Evolutionary conservation across 371 early-diverging fungal species (phyloP), one percentile per base, ranked within the genome.

Genomic region (Phascolomyces articulosus): DNA sequence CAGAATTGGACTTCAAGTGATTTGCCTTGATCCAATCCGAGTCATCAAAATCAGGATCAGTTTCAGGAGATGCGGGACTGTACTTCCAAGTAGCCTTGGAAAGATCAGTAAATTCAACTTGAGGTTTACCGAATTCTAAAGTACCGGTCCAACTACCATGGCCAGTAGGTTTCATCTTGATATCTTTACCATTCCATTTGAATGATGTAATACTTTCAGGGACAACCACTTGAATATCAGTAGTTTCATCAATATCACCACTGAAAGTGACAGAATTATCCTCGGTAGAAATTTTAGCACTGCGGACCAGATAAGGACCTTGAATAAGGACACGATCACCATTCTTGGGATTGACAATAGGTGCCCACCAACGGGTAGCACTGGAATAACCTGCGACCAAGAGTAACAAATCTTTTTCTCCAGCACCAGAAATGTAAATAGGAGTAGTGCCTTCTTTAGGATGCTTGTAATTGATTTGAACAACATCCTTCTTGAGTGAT

Each of bases 231-330:
- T 66, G 47, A 31, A 70, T 66, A 31, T 38, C 40, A n/a, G 70
- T 70, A 3, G 53, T 56, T 4, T 40, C 44, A 60, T 70, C 59
- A 24, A 63, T 63, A 28, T 70, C 70, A 44, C 70, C 70, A 15
- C 20, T 51, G 24, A 70, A 63, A 4, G 53, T 23, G 21, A 70
- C 47, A 4, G 58, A 62, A 0, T 20, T 31, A 3, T 55, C 70
- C 10, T 26, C 15, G n/a, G n/a, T n/a, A n/a, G n/a, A n/a, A 15
- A 70, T 58, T 18, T 40, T 27, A 13, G 70, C 70, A 24, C 60
- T 53, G 40, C 70, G 70, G 20, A 70, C 70, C n/a, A 70, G 55
- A 41, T 70, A 70, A 18, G 70, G 70, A 13, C 70, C 70, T 1
- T 66, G 53, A 18, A 70, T 62, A 20, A 70, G 40, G 18, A 70